Conservation (phyloP, 2,329 filamentous ascomycete species). For the Amphichorda felina region DNA sequence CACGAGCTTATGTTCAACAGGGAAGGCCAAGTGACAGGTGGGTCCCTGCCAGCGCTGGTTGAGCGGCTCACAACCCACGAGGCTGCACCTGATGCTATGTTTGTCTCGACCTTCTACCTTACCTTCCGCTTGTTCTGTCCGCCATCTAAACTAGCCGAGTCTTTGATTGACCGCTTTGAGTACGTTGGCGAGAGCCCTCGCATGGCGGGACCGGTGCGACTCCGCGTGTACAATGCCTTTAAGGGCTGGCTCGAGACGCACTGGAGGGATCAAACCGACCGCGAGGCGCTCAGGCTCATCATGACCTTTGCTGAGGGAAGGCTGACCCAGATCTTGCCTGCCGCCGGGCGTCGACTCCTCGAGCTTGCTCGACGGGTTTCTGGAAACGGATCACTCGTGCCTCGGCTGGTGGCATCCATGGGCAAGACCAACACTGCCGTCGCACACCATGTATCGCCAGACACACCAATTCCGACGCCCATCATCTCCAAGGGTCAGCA, state of each 20-base stretch:
- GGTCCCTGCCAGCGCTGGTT: constrained; percentile 81
- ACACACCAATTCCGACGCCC: constrained; percentile 59
- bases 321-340: constrained; percentile 56
- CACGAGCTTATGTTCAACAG: constrained; percentile 91
- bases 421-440: constrained; percentile 76
- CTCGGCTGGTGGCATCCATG: constrained; percentile 72
- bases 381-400: constrained; percentile 63
- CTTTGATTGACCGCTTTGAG: constrained; percentile 83
- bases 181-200: constrained; percentile 72
- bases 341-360: constrained; percentile 66
- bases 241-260: constrained; percentile 97
- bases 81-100: constrained; percentile 80
- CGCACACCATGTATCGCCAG: constrained; percentile 56
- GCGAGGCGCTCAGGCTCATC: constrained; percentile 63
- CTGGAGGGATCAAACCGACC: constrained; percentile 77
- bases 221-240: constrained; percentile 92
- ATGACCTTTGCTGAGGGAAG: constrained; percentile 67
- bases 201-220: constrained; percentile 65
- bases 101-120: constrained; percentile 90
- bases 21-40: constrained; percentile 88
- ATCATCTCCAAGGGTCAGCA: constrained; percentile 67
- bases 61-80: constrained; percentile 90
- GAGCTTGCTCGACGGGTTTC: constrained; percentile 73
- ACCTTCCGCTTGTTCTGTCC: constrained; percentile 91
- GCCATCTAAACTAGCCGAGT: constrained; percentile 64